Base-by-base conservation (phyloP, 2,329 filamentous ascomycete species). In the Aspergillus uvarum region DNA sequence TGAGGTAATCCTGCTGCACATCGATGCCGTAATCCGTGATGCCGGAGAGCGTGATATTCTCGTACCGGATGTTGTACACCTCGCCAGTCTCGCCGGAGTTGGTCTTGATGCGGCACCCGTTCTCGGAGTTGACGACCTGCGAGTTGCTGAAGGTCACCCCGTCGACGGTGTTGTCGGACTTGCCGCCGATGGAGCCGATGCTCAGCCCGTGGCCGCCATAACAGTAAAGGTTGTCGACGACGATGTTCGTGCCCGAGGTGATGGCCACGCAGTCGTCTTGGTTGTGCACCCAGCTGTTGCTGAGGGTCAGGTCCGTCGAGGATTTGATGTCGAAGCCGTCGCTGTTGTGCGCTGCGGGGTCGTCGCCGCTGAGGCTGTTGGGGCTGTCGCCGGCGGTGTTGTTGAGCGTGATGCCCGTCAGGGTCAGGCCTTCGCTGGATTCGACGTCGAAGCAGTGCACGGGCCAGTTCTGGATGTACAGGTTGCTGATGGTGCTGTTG, bases 1-100 rank as follows among this genome's bases (percentile, higher is more conserved):
- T 83, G 56, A 81, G 66, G 64, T 83, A 84, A 66, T 83, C 81
- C 70, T 83, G 80, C 70, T 82, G 75, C 47, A 83, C 74, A 60
- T 81, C 80, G 58, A 84, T 81, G n/a, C 81, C 81, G 65, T 83
- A 82, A 61, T 77, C 76, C 32, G 72, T 68, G 62, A 82, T 81
- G 54, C 76, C 74, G 38, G 69, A 71, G 47, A 83, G 67, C 4
- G 71, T 72, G 62, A 83, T 82, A 65, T 81, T 78, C 61, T 74
- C 70, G 72, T 81, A 83, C 22, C 75, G 77, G 56, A 83, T 71
- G 60, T 78, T 76, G 54, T 71, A 66, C 21, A 79, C 70, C 62
- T 65, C 71, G 31, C 76, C 77, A 2, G 76, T 79, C 10, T 74
- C 76, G 51, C 71, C 71, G 58, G 62, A 73, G 62, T 78, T 78